Evolutionary conservation across 2,329 filamentous ascomycete species (phyloP).

Genomic region (Aspergillus japonicus): DNA sequence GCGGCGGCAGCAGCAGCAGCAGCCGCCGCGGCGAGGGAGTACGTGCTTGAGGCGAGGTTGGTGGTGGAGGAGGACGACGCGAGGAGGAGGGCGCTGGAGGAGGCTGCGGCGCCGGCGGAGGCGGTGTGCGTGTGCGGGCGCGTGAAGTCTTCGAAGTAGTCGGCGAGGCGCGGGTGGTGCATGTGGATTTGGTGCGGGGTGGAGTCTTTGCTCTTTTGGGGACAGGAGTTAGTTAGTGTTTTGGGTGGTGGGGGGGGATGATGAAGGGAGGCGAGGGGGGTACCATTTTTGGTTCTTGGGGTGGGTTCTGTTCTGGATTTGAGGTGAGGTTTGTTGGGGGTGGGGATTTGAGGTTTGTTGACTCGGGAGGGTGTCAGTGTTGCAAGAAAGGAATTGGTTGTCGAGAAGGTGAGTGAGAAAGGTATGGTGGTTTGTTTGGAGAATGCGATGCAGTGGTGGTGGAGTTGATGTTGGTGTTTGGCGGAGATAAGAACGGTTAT

Average conservation of each 20-base stretch:
- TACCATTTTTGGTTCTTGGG: constrained; percentile 24
- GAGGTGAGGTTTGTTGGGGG: not conserved
- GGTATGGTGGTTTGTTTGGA: not conserved
- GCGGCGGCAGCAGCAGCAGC: constrained; percentile 32
- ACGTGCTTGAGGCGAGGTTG: constrained; percentile 14
- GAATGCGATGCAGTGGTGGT: not conserved
- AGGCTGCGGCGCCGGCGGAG: constrained; percentile 3
- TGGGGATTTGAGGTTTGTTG: not conserved
- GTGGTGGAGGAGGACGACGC: constrained; percentile 10
- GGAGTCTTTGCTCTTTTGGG: constrained; percentile 48
- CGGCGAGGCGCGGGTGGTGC: constrained; percentile 48
- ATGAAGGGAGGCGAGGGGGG: not conserved
- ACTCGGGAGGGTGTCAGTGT: not conserved
- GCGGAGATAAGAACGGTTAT: not conserved
- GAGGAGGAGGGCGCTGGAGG: constrained; percentile 3
- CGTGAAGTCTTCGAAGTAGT: constrained; percentile 53
- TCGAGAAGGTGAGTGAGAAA: not conserved
- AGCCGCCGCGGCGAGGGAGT: constrained; percentile 26
- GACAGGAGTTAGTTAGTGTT: constrained; percentile 4
- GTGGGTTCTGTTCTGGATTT: not conserved
- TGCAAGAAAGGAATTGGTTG: not conserved
- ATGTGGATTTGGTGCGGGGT: constrained; percentile 50
- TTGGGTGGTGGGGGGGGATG: not conserved
- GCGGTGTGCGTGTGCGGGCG: constrained; percentile 41
- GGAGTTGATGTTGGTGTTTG: not conserved